A percentile compares a stretch with the other conserved stretches of the same genome.
phyloP scores from a whole-genome alignment of 2,329 filamentous ascomycete species.

The Pleochaeta shiraiana region DNA sequence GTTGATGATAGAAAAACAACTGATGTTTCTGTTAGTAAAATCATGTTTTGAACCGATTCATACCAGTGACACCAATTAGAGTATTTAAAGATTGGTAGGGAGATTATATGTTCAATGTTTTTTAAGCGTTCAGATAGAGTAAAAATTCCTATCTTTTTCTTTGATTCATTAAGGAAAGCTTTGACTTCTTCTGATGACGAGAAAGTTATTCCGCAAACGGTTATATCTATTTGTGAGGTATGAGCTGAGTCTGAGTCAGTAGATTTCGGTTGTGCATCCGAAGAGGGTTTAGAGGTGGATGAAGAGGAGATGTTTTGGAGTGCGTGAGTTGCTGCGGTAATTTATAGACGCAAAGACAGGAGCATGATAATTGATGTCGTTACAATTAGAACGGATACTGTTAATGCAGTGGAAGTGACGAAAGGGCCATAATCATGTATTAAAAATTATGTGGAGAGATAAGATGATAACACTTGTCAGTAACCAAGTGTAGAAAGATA shows the following conservation, averaged over 20 bases:
- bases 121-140: neutral
- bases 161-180: neutral
- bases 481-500: no score
- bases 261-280: neutral
- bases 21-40: neutral
- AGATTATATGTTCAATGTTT: neutral
- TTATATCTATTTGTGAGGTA: neutral
- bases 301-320: neutral
- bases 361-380: neutral
- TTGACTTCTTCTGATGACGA: neutral
- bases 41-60: neutral
- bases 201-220: no score
- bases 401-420: constrained; percentile 3
- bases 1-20: neutral
- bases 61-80: neutral
- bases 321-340: neutral
- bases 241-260: neutral
- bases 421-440: neutral
- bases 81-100: neutral
- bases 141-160: neutral
- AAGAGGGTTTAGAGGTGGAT: neutral
- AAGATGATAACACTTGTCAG: no score
- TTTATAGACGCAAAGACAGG: neutral
- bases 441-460: no score
- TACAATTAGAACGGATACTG: neutral